These are phyloP conservation scores for Solanum clarkiae DNA, from an alignment of 257 asterid genomes.

Conservation along the genomic window DNA sequence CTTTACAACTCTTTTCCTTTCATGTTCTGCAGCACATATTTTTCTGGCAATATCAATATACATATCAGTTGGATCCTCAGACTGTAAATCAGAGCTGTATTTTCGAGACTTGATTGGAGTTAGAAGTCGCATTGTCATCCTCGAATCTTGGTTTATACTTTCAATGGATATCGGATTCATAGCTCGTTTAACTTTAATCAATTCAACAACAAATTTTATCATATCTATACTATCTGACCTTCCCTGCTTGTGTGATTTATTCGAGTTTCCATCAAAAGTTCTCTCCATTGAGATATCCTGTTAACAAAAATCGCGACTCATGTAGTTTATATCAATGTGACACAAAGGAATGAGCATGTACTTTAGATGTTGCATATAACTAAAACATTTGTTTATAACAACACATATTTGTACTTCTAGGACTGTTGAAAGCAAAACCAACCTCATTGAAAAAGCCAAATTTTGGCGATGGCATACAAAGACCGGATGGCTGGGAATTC, in stretches of 20 bases:
- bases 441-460: constrained; percentile 59
- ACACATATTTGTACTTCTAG: background rate
- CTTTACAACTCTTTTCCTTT: constrained; percentile 6
- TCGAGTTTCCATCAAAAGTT: background rate
- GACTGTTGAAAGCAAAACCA: background rate
- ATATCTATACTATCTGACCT: background rate
- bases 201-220: background rate
- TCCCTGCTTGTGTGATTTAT: background rate
- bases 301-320: background rate
- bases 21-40: constrained; percentile 3
- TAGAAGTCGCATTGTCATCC: background rate
- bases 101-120: constrained; percentile 1
- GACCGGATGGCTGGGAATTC: constrained; percentile 29
- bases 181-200: constrained; percentile 1
- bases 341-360: background rate
- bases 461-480: constrained; percentile 52
- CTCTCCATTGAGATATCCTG: background rate
- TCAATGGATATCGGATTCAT: background rate
- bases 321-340: background rate
- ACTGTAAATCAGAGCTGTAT: background rate
- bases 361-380: background rate
- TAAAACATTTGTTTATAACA: background rate
- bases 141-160: background rate
- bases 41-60: background rate
- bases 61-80: background rate